A percentile compares a stretch with the other conserved stretches of the same genome.
Evolutionary conservation across 495 filamentous ascomycete species (phyloP).

Genomic region (Pseudoneurospora amorphoporcata): DNA sequence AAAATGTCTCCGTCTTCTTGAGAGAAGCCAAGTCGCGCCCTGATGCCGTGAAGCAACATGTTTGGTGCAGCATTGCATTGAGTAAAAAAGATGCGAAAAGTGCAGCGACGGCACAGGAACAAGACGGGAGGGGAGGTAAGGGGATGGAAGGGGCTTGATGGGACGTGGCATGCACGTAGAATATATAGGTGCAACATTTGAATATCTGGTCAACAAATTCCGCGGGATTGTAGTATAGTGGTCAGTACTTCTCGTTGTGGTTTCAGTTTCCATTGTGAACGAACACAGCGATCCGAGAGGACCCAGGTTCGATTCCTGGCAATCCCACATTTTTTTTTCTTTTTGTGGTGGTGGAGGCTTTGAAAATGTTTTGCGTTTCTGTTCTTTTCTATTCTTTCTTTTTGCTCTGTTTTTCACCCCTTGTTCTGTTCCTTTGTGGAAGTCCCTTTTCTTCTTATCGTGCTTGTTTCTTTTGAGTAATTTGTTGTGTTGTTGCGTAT

Average conservation of each 20-base stretch:
- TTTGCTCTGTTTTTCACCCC: background rate
- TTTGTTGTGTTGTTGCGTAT: background rate
- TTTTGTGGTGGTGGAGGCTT: background rate
- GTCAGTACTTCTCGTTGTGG: background rate
- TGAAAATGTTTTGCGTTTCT: background rate
- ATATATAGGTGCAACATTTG: background rate
- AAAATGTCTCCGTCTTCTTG: background rate
- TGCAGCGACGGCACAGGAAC: background rate
- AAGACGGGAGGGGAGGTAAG: background rate
- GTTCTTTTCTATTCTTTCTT: background rate
- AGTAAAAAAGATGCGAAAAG: too few species aligned
- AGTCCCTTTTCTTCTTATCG: fast-evolving
- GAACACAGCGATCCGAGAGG: background rate
- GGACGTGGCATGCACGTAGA: too few species aligned
- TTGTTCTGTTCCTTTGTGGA: background rate
- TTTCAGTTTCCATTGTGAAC: background rate
- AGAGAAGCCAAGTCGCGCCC: background rate
- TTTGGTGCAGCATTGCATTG: background rate
- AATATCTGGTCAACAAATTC: background rate
- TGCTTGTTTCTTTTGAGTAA: background rate
- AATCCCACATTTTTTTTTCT: background rate
- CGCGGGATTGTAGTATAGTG: background rate
- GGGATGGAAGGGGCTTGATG: background rate
- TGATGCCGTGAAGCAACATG: too few species aligned
- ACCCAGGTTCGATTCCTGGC: background rate